A percentile compares a stretch with the other conserved stretches of the same genome.
Conservation (phyloP, 2,329 filamentous ascomycete genomes). For the Xylaria sp. region DNA sequence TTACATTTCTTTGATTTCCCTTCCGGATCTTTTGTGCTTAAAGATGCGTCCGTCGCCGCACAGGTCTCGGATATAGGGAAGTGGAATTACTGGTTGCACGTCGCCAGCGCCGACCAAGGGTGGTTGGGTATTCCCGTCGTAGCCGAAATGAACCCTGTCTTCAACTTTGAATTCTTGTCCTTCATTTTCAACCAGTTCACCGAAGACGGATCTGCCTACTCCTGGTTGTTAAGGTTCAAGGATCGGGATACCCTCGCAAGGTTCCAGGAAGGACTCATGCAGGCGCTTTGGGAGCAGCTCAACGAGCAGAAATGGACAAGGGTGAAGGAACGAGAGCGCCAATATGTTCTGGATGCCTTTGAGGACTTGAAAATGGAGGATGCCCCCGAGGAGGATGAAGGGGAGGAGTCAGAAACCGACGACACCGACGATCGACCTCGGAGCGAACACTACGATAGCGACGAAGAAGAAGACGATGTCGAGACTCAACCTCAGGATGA, state of each 20-base stretch:
- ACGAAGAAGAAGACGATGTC: slow-evolving; percentile 81
- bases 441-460: slow-evolving; percentile 71
- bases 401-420: slow-evolving; percentile 59
- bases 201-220: slow-evolving; percentile 86
- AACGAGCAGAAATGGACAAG: slow-evolving; percentile 95
- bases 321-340: slow-evolving; percentile 87
- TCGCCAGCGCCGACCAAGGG: slow-evolving; percentile 74
- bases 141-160: slow-evolving; percentile 94
- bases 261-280: slow-evolving; percentile 94
- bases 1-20: slow-evolving; percentile 93
- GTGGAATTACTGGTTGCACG: slow-evolving; percentile 96
- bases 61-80: slow-evolving; percentile 84
- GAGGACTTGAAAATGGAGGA: slow-evolving; percentile 94
- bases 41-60: slow-evolving; percentile 76
- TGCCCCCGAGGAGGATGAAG: slow-evolving; percentile 58
- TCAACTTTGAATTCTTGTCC: slow-evolving; percentile 98
- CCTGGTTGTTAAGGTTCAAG: slow-evolving; percentile 92
- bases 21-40: slow-evolving; percentile 81
- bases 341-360: slow-evolving; percentile 95
- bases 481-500: slow-evolving; percentile 72
- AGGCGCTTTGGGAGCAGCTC: slow-evolving; percentile 93
- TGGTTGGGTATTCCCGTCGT: slow-evolving; percentile 88
- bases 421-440: slow-evolving; percentile 62
- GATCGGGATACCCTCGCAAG: slow-evolving; percentile 79
- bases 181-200: slow-evolving; percentile 99